Base-by-base conservation (phyloP, 2,329 filamentous ascomycete species). In the Fusarium dimerum region DNA sequence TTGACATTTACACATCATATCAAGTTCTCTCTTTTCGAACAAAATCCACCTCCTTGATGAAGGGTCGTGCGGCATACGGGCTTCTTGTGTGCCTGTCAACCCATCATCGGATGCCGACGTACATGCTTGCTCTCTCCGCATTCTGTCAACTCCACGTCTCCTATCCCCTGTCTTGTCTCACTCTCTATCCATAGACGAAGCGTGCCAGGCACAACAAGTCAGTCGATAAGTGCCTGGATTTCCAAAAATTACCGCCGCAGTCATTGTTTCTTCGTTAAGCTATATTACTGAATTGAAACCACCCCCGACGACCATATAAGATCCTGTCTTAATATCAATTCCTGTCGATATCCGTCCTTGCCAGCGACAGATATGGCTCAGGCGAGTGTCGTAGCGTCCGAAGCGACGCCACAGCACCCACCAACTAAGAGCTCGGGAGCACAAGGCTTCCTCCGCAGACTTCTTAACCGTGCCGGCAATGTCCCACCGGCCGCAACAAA, bases 361-460 rank as follows among this genome's bases (percentile, higher is more conserved):
- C 13, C 42, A 52, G 20, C 46, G 55, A 40, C 16, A 45, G 42
- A 43, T 58, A 72, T 73, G 70, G 65, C 70, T 52, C 66, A 68
- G 54, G 63, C 57, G 47, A 63, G 62, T 55, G 61, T 61, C 47
- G 53, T 61, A 52, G 60, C 65, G 53, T 63, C 65, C 54, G 63
- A 64, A 57, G 66, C 65, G 48, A 56, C 59, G 55, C 64, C 63
- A 52, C 57, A 60, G 47, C 48, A 52, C 40, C 52, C 61, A 52
- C 61, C 59, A 53, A 57, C 62, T 44, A 52, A 63, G 50, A 48
- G 55, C n/a, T 63, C 58, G 5, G 58, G 57, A 17, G 64, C 61
- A 36, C 61, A 61, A 26, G 56, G 61, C 40, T 66, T 69, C 41
- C 56, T 69, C 42, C 65, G 62, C 44, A 68, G 65, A 48, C 60